Evolutionary conservation across 2,329 filamentous ascomycete genomes (phyloP).

Genomic region (Conoideocrella luteorostrata): DNA sequence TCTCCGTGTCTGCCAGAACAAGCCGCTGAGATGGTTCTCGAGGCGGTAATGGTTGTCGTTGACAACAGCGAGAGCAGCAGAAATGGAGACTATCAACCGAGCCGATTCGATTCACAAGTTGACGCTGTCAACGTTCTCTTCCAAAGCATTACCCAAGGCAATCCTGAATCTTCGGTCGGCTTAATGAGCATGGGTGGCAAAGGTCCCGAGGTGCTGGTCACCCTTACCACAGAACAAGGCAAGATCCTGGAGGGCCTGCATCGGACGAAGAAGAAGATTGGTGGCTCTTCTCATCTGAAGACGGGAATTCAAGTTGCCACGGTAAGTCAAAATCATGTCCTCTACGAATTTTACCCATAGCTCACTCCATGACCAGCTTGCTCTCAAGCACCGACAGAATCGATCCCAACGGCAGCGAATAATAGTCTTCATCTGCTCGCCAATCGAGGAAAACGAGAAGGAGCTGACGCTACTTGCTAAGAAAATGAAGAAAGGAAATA

Average conservation of each 20-base stretch:
- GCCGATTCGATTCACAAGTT: constrained; percentile 91
- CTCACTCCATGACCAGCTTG: constrained; percentile 75
- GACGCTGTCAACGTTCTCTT: constrained; percentile 95
- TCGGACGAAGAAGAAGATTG: constrained; percentile 84
- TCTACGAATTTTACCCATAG: too few species aligned
- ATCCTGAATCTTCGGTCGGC: constrained; percentile 94
- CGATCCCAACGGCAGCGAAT: constrained; percentile 95
- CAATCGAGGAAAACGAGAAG: constrained; percentile 84
- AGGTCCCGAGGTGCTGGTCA: constrained; percentile 94
- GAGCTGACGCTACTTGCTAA: constrained; percentile 82
- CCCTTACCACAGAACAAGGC: constrained; percentile 91
- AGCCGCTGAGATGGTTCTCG: constrained; percentile 80
- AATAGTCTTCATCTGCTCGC: constrained; percentile 93
- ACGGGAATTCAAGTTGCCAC: constrained; percentile 93
- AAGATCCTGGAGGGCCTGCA: constrained; percentile 90
- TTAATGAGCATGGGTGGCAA: constrained; percentile 98
- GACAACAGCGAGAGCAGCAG: constrained; percentile 99
- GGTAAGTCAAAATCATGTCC: constrained; percentile 52
- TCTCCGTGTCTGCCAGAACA: background rate
- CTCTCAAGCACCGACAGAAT: constrained; percentile 96
- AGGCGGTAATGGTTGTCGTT: constrained; percentile 99
- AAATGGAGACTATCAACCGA: constrained; percentile 89
- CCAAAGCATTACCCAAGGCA: constrained; percentile 88
- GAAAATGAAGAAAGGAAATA: constrained; percentile 98
- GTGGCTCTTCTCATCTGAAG: constrained; percentile 78